Base-by-base conservation (phyloP, 495 filamentous ascomycete genomes). In the Parathielavia appendiculata region DNA sequence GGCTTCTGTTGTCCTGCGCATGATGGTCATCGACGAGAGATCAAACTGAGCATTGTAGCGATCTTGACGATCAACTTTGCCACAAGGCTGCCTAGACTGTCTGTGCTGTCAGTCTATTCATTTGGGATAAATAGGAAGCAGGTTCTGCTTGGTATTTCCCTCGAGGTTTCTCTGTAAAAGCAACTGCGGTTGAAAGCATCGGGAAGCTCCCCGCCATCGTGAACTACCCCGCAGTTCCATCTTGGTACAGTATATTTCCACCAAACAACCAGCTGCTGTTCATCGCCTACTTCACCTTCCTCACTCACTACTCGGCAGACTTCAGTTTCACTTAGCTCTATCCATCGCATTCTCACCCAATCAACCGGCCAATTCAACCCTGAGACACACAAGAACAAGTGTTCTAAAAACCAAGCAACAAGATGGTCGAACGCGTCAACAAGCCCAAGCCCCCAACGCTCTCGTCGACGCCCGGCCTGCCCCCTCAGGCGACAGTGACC, bases 381-480 rank as follows among this genome's bases (percentile, higher is more conserved):
- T 30, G 35, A 10, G 30, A 16, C 7, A 44, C 39, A 39, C 44
- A 48, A 38, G 17, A 59, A 35, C n/a, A 35, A 10, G 47, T 45
- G 36, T 39, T 14, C 12, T 30, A 30, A 57, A 47, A 13, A 1
- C 41, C n/a, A 26, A 16, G 32, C 43, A 63, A 55, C 17, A 38
- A 77, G 56, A 88, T 86, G 83, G 91, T 95, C 77, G 89, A 91
- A 62, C 86, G 92, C 67, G 78, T 79, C 53, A 88, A 93, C 71
- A 93, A 91, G 67, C 92, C 92, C 32, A 93, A 91, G 66, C 91
- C 91, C 19, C 73, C 84, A 48, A 83, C 88, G 26, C 85, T 97
- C 64, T 79, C 87, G 38, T 80, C 85, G 57, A 84, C 86, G 13
- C 82, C 84, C 6, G 75, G 76, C 56, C 75, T 85, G 2, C 79